Evolutionary conservation across 192 early-diverging fungal genomes (phyloP).

Genomic region (Podila clonocystis): DNA sequence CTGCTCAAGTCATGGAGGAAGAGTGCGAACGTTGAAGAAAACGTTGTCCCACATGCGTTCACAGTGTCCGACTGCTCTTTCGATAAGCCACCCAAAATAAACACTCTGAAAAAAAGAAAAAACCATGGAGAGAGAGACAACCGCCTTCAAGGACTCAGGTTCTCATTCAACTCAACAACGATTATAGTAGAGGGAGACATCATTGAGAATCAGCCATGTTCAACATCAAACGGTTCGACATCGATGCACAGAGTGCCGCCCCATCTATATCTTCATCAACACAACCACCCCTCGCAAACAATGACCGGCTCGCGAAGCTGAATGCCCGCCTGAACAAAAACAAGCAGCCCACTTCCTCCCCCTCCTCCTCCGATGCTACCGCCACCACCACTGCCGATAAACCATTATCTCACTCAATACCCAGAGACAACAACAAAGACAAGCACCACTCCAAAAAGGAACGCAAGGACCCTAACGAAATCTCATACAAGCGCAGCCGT

Average conservation of each 20-base stretch:
- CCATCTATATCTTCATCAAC: background rate
- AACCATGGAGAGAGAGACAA: no score
- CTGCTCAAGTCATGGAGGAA: no score
- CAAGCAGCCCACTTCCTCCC: constrained; percentile 22
- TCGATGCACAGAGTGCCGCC: constrained; percentile 16
- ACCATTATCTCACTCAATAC: constrained; percentile 1
- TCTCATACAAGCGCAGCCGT: constrained; percentile 40
- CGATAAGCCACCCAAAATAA: background rate
- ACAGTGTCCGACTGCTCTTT: no score
- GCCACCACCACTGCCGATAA: background rate
- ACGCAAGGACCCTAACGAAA: constrained; percentile 4
- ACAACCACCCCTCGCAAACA: background rate
- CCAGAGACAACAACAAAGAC: background rate
- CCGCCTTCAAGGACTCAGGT: no score
- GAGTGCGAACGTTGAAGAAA: no score
- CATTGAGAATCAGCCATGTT: constrained; percentile 20
- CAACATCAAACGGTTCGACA: constrained; percentile 49
- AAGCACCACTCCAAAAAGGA: constrained; percentile 9
- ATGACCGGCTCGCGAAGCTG: constrained; percentile 54
- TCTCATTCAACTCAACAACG: no score
- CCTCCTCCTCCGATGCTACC: background rate
- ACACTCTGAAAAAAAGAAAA: background rate
- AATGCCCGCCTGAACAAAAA: constrained; percentile 54
- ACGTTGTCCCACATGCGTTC: no score
- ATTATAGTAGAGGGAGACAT: background rate